Percentiles rank a stretch among this genome's conserved stretches.
phyloP scores from a whole-genome alignment of 2,329 filamentous ascomycete genomes.

The Colletotrichum sansevieriae region DNA sequence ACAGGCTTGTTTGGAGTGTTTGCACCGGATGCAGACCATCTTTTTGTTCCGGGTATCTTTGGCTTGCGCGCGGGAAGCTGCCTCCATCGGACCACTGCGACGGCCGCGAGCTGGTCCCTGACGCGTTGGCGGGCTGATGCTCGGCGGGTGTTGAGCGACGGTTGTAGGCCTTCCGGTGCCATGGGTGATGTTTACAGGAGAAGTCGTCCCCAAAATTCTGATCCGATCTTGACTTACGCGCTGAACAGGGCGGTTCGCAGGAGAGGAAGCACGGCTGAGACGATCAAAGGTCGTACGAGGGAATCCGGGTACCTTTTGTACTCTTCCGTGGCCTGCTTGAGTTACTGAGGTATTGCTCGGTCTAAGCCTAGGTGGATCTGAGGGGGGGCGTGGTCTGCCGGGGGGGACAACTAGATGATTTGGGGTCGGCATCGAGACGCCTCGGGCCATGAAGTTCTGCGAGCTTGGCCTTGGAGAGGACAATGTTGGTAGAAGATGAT shows the following conservation, averaged over 20 bases:
- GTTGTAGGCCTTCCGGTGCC: neutral
- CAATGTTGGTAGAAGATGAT: constrained; percentile 2
- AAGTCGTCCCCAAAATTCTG: neutral
- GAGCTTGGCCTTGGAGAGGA: neutral
- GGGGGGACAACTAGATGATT: neutral
- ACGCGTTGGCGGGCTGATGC: neutral
- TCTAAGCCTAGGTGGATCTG: neutral
- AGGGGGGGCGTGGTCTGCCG: constrained; percentile 2
- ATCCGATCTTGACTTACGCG: neutral
- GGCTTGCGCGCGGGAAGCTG: constrained; percentile 25
- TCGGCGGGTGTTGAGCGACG: neutral
- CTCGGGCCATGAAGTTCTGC: neutral
- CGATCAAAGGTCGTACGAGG: neutral
- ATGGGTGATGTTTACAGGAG: constrained; percentile 20
- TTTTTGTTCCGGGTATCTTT: constrained; percentile 40
- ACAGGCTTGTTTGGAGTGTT: constrained; percentile 37
- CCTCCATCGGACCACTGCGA: constrained; percentile 37
- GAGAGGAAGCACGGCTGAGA: neutral
- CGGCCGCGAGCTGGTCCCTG: constrained; percentile 28
- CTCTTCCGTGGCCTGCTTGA: neutral
- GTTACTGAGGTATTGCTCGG: neutral
- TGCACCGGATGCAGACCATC: constrained; percentile 42
- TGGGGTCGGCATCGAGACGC: neutral
- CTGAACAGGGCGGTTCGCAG: neutral
- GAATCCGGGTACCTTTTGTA: neutral